Evolutionary conservation across 345 rosid species (phyloP).

Genomic region (Citrus hindsii): DNA sequence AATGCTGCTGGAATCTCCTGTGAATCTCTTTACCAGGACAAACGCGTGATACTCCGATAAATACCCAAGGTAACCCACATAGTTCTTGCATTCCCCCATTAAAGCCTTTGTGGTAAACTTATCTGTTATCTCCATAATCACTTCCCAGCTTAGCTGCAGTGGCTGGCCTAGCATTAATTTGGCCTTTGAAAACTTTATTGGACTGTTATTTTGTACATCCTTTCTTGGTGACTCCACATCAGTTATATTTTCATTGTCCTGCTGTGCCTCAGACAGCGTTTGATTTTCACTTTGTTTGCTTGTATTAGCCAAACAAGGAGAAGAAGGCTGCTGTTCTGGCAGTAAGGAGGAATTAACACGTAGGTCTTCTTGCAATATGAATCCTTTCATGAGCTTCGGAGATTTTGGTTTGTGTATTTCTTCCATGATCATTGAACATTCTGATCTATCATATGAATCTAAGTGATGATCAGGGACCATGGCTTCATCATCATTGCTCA

Average conservation of each 20-base stretch:
- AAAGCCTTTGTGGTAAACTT: conserved; percentile 17
- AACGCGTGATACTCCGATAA: background rate
- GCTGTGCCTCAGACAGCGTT: background rate
- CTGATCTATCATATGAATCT: conserved; percentile 1
- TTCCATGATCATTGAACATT: conserved; percentile 10
- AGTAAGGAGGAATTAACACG: background rate
- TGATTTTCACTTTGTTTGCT: background rate
- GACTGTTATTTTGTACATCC: background rate
- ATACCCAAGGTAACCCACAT: conserved; percentile 16
- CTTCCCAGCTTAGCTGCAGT: conserved; percentile 34
- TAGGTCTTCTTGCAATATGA: background rate
- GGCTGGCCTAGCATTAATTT: conserved; percentile 11
- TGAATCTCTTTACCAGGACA: conserved; percentile 23
- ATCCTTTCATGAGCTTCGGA: conserved; percentile 18
- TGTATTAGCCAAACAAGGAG: background rate
- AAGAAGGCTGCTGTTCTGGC: background rate
- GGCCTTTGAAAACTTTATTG: background rate
- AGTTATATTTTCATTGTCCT: background rate
- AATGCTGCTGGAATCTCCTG: conserved; percentile 2
- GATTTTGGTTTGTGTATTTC: conserved; percentile 18
- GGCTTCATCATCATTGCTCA: conserved; percentile 22
- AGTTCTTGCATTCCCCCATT: conserved; percentile 6
- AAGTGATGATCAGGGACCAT: background rate
- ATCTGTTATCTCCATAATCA: conserved; percentile 23
- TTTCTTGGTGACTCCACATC: background rate